A percentile compares a stretch with the other conserved stretches of the same genome.
Conservation (phyloP, 345 rosid species). For the Schrenkiella parvula region DNA sequence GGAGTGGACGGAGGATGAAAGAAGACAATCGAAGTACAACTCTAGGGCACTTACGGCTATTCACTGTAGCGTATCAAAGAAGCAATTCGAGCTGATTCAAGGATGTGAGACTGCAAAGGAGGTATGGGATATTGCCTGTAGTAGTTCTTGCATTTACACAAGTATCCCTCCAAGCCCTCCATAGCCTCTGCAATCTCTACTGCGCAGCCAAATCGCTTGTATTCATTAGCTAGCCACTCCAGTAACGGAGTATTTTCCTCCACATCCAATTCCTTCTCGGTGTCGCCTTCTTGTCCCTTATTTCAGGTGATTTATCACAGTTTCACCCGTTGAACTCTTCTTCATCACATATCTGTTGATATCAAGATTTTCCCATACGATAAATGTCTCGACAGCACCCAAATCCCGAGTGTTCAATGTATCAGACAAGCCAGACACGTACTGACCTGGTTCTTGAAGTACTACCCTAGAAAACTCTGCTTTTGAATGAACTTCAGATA, state of each 20-base stretch:
- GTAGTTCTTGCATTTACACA: too few species aligned
- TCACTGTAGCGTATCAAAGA: not conserved
- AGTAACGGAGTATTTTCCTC: not conserved
- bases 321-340: not conserved
- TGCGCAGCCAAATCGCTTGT: not conserved
- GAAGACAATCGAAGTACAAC: not conserved
- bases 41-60: not conserved
- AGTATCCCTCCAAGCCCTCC: too few species aligned
- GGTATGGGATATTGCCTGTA: too few species aligned
- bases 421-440: conserved; percentile 13
- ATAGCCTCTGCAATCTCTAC: not conserved
- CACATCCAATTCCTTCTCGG: not conserved
- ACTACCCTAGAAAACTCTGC: conserved; percentile 36
- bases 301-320: not conserved
- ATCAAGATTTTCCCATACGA: not conserved
- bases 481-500: conserved; percentile 34
- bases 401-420: not conserved
- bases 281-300: not conserved
- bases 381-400: not conserved
- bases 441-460: conserved; percentile 34
- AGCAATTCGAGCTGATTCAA: not conserved
- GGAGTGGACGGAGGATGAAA: not conserved
- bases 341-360: not conserved
- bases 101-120: too few species aligned
- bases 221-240: not conserved